These are phyloP conservation scores for Podaxis rugospora DNA, from an alignment of 768 basidiomycete species.

Conservation along the genomic window DNA sequence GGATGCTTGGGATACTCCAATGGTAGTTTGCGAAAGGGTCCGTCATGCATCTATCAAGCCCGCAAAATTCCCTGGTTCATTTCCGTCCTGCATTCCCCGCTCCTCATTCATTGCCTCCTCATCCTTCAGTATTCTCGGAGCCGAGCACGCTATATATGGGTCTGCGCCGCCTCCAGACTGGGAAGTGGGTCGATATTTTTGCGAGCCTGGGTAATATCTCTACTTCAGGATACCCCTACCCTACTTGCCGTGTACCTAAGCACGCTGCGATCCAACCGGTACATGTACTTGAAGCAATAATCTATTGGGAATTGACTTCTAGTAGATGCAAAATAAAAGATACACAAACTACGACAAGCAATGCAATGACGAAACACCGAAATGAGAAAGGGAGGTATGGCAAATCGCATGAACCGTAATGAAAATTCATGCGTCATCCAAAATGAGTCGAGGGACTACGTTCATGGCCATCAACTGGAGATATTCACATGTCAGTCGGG, in stretches of 20 bases:
- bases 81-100: neutral
- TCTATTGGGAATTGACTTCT: neutral
- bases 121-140: neutral
- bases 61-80: neutral
- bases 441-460: constrained; percentile 81
- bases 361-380: neutral
- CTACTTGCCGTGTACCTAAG: neutral
- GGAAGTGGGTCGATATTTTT: constrained; percentile 6
- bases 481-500: neutral
- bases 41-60: neutral
- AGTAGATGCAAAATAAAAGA: neutral
- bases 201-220: neutral
- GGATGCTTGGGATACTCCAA: neutral
- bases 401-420: neutral
- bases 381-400: neutral
- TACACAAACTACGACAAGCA: neutral
- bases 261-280: neutral
- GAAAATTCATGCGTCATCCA: constrained; percentile 66
- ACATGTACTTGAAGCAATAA: neutral
- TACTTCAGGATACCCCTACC: no score
- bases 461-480: constrained; percentile 94
- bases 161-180: neutral
- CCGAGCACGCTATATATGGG: neutral
- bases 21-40: neutral
- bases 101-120: neutral